Conservation (phyloP, 2,329 filamentous ascomycete genomes). For the Chaetothyriales sp. region DNA sequence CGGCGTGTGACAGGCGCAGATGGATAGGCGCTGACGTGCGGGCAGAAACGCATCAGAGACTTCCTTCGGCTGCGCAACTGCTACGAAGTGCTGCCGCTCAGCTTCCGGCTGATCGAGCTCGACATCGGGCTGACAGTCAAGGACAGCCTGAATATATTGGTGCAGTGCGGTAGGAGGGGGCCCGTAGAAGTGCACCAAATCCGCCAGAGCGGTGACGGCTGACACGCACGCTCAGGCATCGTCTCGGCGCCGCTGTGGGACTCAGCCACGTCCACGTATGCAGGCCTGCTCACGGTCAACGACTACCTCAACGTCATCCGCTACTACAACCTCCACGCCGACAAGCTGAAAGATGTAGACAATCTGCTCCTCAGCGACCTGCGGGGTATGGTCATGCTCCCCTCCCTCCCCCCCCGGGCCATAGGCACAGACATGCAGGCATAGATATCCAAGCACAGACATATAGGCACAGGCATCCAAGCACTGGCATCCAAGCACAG, state of each 20-base stretch:
- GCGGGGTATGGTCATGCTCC: slow-evolving; percentile 53
- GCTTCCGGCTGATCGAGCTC: slow-evolving; percentile 88
- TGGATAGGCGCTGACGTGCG: slow-evolving; percentile 1
- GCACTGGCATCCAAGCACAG: no score
- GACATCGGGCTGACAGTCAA: slow-evolving; percentile 92
- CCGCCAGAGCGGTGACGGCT: background rate
- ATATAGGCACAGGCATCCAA: slow-evolving; percentile 5
- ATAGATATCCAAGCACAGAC: no score
- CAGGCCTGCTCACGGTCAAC: slow-evolving; percentile 83
- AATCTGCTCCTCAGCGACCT: slow-evolving; percentile 87
- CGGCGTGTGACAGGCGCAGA: background rate
- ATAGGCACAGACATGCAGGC: slow-evolving; percentile 2
- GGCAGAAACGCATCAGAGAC: slow-evolving; percentile 75
- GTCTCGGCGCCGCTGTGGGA: slow-evolving; percentile 97
- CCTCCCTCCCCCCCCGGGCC: slow-evolving; percentile 1
- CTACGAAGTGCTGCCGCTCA: slow-evolving; percentile 93
- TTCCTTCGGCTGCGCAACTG: slow-evolving; percentile 94
- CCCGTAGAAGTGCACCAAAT: slow-evolving; percentile 15
- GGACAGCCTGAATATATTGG: slow-evolving; percentile 89
- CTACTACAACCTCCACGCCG: slow-evolving; percentile 96
- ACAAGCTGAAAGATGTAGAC: slow-evolving; percentile 77
- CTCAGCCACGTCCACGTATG: slow-evolving; percentile 81
- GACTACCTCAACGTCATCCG: slow-evolving; percentile 99
- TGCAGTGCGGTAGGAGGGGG: slow-evolving; percentile 66
- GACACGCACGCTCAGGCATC: slow-evolving; percentile 51